Evolutionary conservation across 2,329 filamentous ascomycete species (phyloP).

Genomic region (Ustulina deusta): DNA sequence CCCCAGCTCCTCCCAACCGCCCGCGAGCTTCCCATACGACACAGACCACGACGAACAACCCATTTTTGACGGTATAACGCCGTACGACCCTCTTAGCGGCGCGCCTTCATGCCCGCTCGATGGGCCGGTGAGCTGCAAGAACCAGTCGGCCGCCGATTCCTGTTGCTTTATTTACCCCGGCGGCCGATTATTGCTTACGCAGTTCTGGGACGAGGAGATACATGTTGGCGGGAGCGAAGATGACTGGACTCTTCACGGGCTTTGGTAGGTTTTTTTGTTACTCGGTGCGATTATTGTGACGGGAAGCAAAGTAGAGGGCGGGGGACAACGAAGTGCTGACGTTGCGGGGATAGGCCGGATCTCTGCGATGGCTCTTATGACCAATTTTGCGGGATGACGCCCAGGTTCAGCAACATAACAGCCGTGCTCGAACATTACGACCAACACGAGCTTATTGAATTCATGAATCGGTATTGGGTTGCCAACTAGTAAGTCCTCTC

Average conservation of each 20-base stretch:
- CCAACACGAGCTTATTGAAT: constrained; percentile 54
- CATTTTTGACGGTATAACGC: constrained; percentile 41
- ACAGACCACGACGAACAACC: constrained; percentile 12
- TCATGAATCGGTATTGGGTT: constrained; percentile 60
- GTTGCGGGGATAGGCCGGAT: constrained; percentile 53
- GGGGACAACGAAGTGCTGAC: constrained; percentile 22
- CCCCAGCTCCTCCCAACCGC: constrained; percentile 27
- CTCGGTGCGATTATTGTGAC: neutral
- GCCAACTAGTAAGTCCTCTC: constrained; percentile 53
- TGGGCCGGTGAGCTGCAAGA: constrained; percentile 57
- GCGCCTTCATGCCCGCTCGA: constrained; percentile 57
- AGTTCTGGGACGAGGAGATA: constrained; percentile 59
- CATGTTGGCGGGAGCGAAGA: constrained; percentile 57
- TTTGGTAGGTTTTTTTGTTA: constrained; percentile 52
- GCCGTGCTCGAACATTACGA: constrained; percentile 56
- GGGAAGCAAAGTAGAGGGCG: neutral
- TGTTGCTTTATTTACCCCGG: constrained; percentile 59
- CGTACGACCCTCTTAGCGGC: constrained; percentile 54
- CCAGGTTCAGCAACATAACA: constrained; percentile 57
- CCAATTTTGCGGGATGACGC: constrained; percentile 58
- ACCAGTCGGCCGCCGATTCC: constrained; percentile 53
- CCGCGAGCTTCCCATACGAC: constrained; percentile 29
- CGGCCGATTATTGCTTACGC: constrained; percentile 57
- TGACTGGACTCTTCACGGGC: constrained; percentile 60
- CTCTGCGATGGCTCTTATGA: constrained; percentile 59